phyloP scores from a whole-genome alignment of 768 basidiomycete species.

The Galerina sulciceps region DNA sequence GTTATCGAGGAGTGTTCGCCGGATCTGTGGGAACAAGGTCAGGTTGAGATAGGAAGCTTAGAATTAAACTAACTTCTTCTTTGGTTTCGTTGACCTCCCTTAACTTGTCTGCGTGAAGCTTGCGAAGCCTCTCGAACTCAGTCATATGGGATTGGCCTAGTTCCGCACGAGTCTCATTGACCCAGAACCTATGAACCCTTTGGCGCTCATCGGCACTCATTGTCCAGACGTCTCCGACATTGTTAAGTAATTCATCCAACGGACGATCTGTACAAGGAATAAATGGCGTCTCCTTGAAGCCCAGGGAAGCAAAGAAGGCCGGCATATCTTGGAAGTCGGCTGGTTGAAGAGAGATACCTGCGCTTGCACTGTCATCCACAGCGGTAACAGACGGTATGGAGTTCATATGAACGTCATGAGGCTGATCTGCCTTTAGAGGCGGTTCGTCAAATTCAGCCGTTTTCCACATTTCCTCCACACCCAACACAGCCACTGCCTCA shows the following conservation, averaged over 20 bases:
- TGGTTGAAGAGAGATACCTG: background rate
- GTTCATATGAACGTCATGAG: background rate
- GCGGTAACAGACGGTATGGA: too few species aligned
- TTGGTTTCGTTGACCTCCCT: constrained; percentile 47
- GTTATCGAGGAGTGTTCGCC: constrained; percentile 54
- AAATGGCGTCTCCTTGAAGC: constrained; percentile 36
- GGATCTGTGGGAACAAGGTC: constrained; percentile 40
- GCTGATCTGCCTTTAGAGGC: background rate
- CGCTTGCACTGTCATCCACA: background rate
- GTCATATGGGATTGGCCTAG: constrained; percentile 18
- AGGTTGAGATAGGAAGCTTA: background rate
- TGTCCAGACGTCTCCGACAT: constrained; percentile 49
- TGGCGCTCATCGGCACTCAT: constrained; percentile 56
- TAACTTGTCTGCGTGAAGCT: constrained; percentile 34
- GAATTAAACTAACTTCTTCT: constrained; percentile 52
- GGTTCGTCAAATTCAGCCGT: background rate
- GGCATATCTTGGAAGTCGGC: constrained; percentile 4
- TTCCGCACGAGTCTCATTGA: constrained; percentile 38
- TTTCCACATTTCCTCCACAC: constrained; percentile 6
- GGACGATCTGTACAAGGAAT: constrained; percentile 41
- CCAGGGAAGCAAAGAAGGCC: constrained; percentile 25
- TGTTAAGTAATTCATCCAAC: constrained; percentile 39
- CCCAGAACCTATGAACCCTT: constrained; percentile 51
- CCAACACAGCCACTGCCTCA: background rate
- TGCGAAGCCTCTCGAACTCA: constrained; percentile 48